Evolutionary conservation across 192 early-diverging fungal species (phyloP).

Genomic region (Entophlyctis luteolus): DNA sequence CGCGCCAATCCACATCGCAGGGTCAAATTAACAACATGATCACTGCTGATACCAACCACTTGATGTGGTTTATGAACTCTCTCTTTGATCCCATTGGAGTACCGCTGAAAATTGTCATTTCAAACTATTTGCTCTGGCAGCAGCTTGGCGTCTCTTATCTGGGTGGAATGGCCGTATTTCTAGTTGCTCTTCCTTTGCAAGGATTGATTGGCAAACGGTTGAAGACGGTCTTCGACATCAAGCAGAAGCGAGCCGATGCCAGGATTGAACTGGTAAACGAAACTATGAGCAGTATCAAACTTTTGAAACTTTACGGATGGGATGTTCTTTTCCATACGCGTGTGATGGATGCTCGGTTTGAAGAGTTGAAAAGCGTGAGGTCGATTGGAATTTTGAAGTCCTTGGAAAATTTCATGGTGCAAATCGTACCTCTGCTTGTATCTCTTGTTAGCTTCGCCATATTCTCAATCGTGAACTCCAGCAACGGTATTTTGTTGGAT

Average conservation of each 20-base stretch:
- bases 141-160: slow-evolving; percentile 24
- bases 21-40: slow-evolving; percentile 30
- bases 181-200: slow-evolving; percentile 25
- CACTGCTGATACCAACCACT: slow-evolving; percentile 21
- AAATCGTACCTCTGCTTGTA: slow-evolving; percentile 25
- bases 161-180: slow-evolving; percentile 23
- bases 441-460: slow-evolving; percentile 22
- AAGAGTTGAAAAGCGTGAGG: slow-evolving; percentile 18
- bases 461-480: not conserved
- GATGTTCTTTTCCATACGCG: slow-evolving; percentile 14
- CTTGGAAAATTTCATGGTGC: not conserved
- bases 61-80: slow-evolving; percentile 14
- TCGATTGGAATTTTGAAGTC: slow-evolving; percentile 19
- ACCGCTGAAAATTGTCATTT: slow-evolving; percentile 19
- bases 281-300: slow-evolving; percentile 11
- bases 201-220: slow-evolving; percentile 13
- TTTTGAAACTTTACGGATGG: slow-evolving; percentile 29
- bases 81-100: not conserved
- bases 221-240: not conserved
- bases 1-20: slow-evolving; percentile 18
- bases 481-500: not conserved
- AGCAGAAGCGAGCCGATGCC: slow-evolving; percentile 13
- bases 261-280: slow-evolving; percentile 28
- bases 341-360: not conserved
- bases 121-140: slow-evolving; percentile 24